Evolutionary conservation across 1,284 basidiomycete genomes (phyloP).

Genomic region (Tylopilus sp.): DNA sequence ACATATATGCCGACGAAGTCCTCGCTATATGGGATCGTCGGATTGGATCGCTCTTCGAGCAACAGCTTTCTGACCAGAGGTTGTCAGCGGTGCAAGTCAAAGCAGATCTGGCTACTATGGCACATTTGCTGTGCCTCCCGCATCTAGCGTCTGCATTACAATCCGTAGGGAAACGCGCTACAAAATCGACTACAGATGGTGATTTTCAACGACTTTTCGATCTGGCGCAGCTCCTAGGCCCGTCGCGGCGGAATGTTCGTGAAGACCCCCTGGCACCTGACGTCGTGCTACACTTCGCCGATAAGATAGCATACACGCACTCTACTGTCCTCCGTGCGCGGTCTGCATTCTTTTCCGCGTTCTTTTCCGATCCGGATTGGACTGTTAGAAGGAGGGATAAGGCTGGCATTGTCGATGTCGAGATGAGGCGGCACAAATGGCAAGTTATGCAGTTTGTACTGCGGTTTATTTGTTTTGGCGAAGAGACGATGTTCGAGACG

Average conservation of each 20-base stretch:
- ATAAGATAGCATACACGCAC: slow-evolving; percentile 67
- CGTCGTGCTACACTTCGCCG: slow-evolving; percentile 71
- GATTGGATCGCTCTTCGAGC: slow-evolving; percentile 50
- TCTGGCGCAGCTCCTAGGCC: slow-evolving; percentile 24
- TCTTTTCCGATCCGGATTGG: slow-evolving; percentile 87
- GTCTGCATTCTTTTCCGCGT: slow-evolving; percentile 82
- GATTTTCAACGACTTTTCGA: slow-evolving; percentile 51
- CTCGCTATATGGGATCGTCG: slow-evolving; percentile 85
- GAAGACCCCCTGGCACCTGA: slow-evolving; percentile 50
- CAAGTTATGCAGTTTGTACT: slow-evolving; percentile 76
- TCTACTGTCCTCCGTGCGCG: slow-evolving; percentile 78
- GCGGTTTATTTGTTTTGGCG: slow-evolving; percentile 79
- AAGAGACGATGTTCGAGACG: slow-evolving; percentile 70
- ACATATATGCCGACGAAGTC: slow-evolving; percentile 85
- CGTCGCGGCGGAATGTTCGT: slow-evolving; percentile 9
- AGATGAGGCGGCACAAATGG: slow-evolving; percentile 77
- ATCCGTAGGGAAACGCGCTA: slow-evolving; percentile 47
- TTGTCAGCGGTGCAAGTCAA: slow-evolving; percentile 52
- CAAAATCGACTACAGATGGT: slow-evolving; percentile 42
- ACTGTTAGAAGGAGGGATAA: slow-evolving; percentile 58
- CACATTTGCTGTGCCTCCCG: slow-evolving; percentile 52
- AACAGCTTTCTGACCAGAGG: slow-evolving; percentile 39
- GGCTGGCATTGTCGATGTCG: slow-evolving; percentile 56
- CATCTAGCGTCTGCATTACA: slow-evolving; percentile 53
- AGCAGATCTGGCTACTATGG: slow-evolving; percentile 56